phyloP scores from a whole-genome alignment of 2,329 filamentous ascomycete species.

The Aspergillus sp. region DNA sequence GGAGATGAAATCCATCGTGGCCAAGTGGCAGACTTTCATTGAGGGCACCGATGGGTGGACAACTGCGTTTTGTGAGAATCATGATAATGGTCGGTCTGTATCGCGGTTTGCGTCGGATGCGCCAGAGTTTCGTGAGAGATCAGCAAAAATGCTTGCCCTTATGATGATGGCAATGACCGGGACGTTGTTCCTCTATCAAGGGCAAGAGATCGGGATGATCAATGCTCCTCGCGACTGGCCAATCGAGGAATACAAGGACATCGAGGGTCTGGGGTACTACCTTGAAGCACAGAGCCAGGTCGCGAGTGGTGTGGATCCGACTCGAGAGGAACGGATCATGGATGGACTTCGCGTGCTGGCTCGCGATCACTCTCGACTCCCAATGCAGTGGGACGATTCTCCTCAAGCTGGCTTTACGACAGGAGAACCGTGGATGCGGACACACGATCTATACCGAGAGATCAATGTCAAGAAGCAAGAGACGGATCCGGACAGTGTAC shows the following conservation, averaged over 20 bases:
- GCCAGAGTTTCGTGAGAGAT: conserved; percentile 49
- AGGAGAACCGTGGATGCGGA: conserved; percentile 63
- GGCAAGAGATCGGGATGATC: conserved; percentile 65
- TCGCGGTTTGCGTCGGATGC: conserved; percentile 58
- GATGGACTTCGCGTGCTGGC: conserved; percentile 59
- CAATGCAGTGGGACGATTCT: conserved; percentile 67
- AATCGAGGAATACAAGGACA: conserved; percentile 49
- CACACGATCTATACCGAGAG: conserved; percentile 49
- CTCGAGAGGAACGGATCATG: conserved; percentile 25
- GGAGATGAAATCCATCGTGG: conserved; percentile 55
- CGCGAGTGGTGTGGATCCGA: conserved; percentile 35
- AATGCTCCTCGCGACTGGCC: conserved; percentile 58
- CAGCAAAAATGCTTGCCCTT: conserved; percentile 60
- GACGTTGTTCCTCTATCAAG: conserved; percentile 64
- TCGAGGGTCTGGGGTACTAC: conserved; percentile 56
- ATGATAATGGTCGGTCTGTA: conserved; percentile 63
- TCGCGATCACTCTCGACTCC: conserved; percentile 64
- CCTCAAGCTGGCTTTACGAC: conserved; percentile 66
- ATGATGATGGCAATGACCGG: conserved; percentile 56
- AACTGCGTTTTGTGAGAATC: conserved; percentile 66
- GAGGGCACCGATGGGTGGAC: conserved; percentile 57
- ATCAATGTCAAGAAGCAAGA: conserved; percentile 59
- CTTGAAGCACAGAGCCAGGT: conserved; percentile 35
- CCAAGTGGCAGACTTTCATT: conserved; percentile 58
- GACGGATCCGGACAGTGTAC: conserved; percentile 50